Base-by-base conservation (phyloP, 192 early-diverging fungal species). In the Tieghemiomyces parasiticus region DNA sequence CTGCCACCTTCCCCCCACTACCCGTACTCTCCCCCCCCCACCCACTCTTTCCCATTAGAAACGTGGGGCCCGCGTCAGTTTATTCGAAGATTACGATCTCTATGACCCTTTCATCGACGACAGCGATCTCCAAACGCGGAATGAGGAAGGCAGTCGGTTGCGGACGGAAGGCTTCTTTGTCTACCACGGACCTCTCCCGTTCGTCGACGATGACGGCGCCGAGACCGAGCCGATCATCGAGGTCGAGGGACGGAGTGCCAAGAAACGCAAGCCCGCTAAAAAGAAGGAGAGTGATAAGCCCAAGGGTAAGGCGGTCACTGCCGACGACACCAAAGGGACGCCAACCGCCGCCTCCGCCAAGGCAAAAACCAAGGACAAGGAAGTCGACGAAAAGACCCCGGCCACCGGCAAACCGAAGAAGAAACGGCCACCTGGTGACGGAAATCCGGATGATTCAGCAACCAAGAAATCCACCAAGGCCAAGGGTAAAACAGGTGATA, bases 51-150 rank as follows among this genome's bases (percentile, higher is more conserved):
- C 16, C 8, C 38, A 42, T 42, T 42, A 42, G 38, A 42, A 16
- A 16, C 38, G 38, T 10, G 38, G 16, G 16, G 38, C 38, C 12
- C 52, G 52, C 3, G 32, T 31, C 9, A 29, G 52, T 12, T 4
- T 54, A 8, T 31, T 12, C 25, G 52, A 54, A 12, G 52, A 54
- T 28, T 54, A 54, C 32, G 52, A 54, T 28, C 52, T 54, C 4
- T n/a, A 54, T n/a, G 52, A 54, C 30, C 52, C 52, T 4, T 54
- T 54, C n/a, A 54, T 54, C 32, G 52, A 54, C 29, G 52, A 54
- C 29, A 54, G 52, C 30, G 52, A 54, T 54, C 6, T 34, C 19
- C 52, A 54, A n/a, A 28, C 3, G 3, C 52, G n/a, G 9, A n/a
- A 13, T 13, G 52, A 31, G 19, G 14, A 54, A 3, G 52, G 26